A percentile compares a stretch with the other conserved stretches of the same genome.
These are phyloP conservation scores for Catharanthus roseus DNA, from an alignment of 257 asterid genomes.

Conservation along the genomic window DNA sequence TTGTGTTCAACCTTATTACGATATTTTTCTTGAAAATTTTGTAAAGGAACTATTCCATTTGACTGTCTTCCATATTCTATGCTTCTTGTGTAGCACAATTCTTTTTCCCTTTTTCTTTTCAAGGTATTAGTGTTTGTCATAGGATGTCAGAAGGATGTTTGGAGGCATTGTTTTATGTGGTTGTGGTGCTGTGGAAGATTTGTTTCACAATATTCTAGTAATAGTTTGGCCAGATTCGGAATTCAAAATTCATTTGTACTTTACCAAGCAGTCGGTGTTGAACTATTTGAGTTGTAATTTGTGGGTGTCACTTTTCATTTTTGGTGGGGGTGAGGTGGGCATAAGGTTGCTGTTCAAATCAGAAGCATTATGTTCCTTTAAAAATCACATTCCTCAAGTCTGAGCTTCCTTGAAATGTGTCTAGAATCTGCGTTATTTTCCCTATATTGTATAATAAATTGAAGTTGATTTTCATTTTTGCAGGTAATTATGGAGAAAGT, in stretches of 20 bases:
- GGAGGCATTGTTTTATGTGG: neutral
- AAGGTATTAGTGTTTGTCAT: neutral
- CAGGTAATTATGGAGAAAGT: conserved; percentile 90
- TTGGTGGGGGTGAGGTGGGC: neutral
- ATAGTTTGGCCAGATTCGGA: neutral
- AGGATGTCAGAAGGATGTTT: neutral
- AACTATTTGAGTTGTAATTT: neutral
- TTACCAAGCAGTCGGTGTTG: neutral
- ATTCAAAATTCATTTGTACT: neutral
- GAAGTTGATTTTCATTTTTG: conserved; percentile 20
- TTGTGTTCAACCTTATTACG: neutral
- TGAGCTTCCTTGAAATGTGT: neutral
- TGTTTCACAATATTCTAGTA: neutral
- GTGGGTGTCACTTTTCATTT: neutral
- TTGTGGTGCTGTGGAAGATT: neutral
- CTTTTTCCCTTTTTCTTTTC: too few species aligned
- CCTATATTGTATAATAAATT: neutral
- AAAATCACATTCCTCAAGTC: neutral
- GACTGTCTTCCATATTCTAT: neutral
- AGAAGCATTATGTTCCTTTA: neutral
- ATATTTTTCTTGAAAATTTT: neutral
- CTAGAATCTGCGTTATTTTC: neutral
- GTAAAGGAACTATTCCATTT: neutral
- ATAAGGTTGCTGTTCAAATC: neutral
- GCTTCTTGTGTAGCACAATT: neutral